Base-by-base conservation (phyloP, 2,329 filamentous ascomycete genomes). In the Diaporthe australafricana region DNA sequence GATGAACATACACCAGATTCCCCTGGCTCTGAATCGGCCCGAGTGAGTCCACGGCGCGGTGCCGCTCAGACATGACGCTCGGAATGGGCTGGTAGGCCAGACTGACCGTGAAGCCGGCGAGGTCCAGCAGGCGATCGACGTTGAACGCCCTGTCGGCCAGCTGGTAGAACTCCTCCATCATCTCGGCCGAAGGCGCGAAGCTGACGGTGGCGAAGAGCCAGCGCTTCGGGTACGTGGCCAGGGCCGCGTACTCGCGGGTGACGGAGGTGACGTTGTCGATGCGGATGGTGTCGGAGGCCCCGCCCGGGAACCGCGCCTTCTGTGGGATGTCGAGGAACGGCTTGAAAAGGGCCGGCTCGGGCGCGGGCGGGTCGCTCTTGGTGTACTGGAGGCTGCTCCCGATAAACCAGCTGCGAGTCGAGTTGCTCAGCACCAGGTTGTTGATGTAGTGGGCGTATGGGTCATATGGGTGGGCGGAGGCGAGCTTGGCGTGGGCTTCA, bases 351-450 rank as follows among this genome's bases (percentile, higher is more conserved):
- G 55, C 55, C n/a, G 55, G 55, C 55, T 57, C 35, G 5, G 55
- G 35, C 55, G 12, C n/a, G 12, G 55, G 55, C 0, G 55, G 55
- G 35, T 57, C 22, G 12, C 55, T 57, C 35, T 42, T 57, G 35
- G 55, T 57, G 35, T 57, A 57, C 35, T 57, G 55, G 35, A 57
- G 55, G 55, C 55, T 57, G 35, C 35, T 57, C 7, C 55, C 55
- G 22, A 57, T 57, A 22, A 57, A 57, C 55, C 55, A 57, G 22
- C 35, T 42, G 35, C 55, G 35, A 14, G 55, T 57, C 14, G 55
- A 11, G 35, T 57, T 57, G 55, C 55, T 57, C 35, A 57, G 55
- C 22, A 57, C 55, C 55, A 42, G 55, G 35, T 57, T 40, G 55
- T 57, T 57, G 22, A 57, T 57, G 22, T 42, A 57, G 14, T 57